These are phyloP conservation scores for Malbranchea cinnamomea DNA, from an alignment of 2,329 filamentous ascomycete genomes.

Conservation along the genomic window DNA sequence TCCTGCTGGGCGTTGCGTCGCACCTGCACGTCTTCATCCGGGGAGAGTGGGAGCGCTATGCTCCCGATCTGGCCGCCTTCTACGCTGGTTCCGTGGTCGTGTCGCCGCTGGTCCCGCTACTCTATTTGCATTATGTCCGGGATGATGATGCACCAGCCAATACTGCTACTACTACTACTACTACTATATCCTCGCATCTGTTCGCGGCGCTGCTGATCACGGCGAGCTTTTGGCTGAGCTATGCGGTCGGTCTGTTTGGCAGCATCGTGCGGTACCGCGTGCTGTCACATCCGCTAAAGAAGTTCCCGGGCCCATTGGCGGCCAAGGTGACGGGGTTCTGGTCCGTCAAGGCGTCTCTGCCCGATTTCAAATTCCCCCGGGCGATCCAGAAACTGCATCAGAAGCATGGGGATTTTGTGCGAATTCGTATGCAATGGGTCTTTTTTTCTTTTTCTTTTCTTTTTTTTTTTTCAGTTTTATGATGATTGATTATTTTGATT, in stretches of 20 bases:
- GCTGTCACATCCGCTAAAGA: slow-evolving; percentile 14
- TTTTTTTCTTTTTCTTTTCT: background rate
- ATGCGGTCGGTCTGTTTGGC: slow-evolving; percentile 1
- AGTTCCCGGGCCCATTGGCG: slow-evolving; percentile 15
- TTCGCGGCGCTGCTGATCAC: too few relatives aligned
- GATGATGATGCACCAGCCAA: background rate
- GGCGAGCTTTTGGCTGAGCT: too few relatives aligned
- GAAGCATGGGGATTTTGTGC: slow-evolving; percentile 17
- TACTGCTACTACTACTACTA: too few relatives aligned
- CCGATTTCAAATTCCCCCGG: slow-evolving; percentile 9
- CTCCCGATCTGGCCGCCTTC: slow-evolving; percentile 1
- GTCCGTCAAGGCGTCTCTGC: slow-evolving; percentile 7
- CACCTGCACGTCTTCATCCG: slow-evolving; percentile 4
- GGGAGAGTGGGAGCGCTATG: slow-evolving; percentile 5
- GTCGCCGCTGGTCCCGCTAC: background rate
- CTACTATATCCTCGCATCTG: too few relatives aligned
- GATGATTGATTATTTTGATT: too few relatives aligned
- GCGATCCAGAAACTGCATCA: slow-evolving; percentile 12
- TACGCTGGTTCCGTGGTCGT: background rate
- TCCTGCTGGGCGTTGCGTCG: slow-evolving; percentile 3
- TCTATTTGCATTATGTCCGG: background rate
- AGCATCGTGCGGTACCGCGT: slow-evolving; percentile 16
- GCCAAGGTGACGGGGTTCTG: slow-evolving; percentile 14
- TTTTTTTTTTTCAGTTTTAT: background rate
- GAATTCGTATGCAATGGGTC: slow-evolving; percentile 13